Base-by-base conservation (phyloP, 352 stramenopile genomes). In the Thraustochytrium sp. region DNA sequence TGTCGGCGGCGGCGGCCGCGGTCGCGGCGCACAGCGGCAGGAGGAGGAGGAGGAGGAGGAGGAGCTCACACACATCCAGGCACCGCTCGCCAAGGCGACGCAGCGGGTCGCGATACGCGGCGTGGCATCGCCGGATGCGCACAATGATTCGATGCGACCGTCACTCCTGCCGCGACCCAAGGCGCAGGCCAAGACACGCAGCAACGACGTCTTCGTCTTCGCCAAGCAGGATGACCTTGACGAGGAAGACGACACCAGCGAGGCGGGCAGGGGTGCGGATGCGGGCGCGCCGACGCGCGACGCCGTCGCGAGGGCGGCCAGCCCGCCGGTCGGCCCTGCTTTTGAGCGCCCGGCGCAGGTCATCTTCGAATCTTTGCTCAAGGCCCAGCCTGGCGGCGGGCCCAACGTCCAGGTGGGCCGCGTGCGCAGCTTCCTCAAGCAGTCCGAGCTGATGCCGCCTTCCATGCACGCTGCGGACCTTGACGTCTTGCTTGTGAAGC, bases 361-460 rank as follows among this genome's bases (percentile, higher is more conserved):
- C 37, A 80, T 80, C 2, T 80, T 53, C 51, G 13, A 61, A 26
- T 80, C 68, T 2, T 44, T 80, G 42, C 21, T 61, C 8, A n/a
- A 61, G 31, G 68, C 48, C 9, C 31, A 55, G 23, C 46, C 68
- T 72, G 68, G 68, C 5, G 34, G 3, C 4, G 53, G 48, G 1
- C 46, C 42, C 16, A 80, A 68, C 26, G 44, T 80, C 13, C 68
- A 61, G 42, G 40, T 51, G 3, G 40, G 48, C 16, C 42, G 68
- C 2, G 53, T 75, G 34, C 48, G 68, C 26, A 44, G 3, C 13
- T 80, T 80, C 76, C 26, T 80, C 16, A 61, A 80, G 48, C 68
- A 80, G 68, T 80, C 68, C 16, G 68, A 80, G 38, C 51, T 80
- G 9, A 23, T 80, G 13, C 68, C 68, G n/a, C 68, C 68, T 2